Evolutionary conservation across 305 asterid species (phyloP).

Genomic region (Solanum aculeatissimum): DNA sequence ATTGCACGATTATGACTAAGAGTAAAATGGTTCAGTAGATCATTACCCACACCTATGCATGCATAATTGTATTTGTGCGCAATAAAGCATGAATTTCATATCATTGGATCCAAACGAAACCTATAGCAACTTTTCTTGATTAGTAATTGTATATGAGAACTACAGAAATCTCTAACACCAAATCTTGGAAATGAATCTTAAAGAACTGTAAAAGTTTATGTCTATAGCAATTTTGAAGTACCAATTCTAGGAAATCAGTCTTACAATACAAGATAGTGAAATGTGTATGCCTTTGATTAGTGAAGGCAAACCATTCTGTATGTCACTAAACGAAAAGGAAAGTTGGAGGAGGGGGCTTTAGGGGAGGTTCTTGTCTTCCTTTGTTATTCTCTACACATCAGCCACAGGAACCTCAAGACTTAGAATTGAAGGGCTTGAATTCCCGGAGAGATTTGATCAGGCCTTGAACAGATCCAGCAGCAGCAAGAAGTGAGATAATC

Average conservation of each 20-base stretch:
- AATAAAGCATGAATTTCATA: background rate
- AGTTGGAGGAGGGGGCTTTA: background rate
- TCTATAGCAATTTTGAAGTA: background rate
- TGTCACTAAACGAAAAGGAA: background rate
- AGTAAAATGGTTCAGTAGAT: background rate
- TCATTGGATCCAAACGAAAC: background rate
- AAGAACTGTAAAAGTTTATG: background rate
- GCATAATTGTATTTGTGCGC: background rate
- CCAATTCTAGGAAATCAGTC: background rate
- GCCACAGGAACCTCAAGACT: background rate
- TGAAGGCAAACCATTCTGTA: background rate
- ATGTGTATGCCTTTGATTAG: background rate
- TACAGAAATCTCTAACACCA: background rate
- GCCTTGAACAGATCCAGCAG: slow-evolving; percentile 49
- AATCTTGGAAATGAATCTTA: background rate
- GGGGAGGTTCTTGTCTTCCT: background rate
- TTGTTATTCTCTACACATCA: background rate
- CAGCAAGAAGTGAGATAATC: slow-evolving; percentile 40
- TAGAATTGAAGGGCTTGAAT: background rate
- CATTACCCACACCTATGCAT: background rate
- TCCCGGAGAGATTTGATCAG: slow-evolving; percentile 15
- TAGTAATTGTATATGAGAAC: background rate
- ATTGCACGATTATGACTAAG: background rate
- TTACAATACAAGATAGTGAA: background rate
- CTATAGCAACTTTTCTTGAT: background rate